A percentile compares a stretch with the other conserved stretches of the same genome.
Evolutionary conservation across 2,329 filamentous ascomycete species (phyloP).

Genomic region (Scytalidium lignicola): DNA sequence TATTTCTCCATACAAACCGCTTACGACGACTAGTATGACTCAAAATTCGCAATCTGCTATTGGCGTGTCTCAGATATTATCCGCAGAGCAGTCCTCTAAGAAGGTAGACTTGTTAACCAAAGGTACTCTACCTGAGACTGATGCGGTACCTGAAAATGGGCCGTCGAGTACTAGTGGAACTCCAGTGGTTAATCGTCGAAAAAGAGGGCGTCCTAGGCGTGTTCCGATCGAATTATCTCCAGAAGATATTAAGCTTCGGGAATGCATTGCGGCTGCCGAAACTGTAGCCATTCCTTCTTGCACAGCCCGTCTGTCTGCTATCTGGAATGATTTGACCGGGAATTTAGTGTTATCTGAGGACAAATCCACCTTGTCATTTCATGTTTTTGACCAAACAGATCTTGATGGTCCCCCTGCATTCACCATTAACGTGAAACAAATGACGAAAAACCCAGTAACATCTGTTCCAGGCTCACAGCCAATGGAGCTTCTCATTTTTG

Average conservation of each 20-base stretch:
- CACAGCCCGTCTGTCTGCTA: constrained; percentile 14
- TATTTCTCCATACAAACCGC: background rate
- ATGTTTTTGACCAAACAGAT: constrained; percentile 6
- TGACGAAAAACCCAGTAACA: constrained; percentile 19
- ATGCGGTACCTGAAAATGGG: background rate
- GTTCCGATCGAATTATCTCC: background rate
- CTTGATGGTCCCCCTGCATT: constrained; percentile 1
- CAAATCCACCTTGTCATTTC: constrained; percentile 17
- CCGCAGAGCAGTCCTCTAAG: background rate
- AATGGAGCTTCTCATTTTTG: constrained; percentile 24
- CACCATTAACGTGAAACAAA: constrained; percentile 12
- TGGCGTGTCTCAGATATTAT: background rate
- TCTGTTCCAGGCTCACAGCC: constrained; percentile 22
- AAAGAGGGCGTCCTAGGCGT: background rate
- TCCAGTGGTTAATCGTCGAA: background rate
- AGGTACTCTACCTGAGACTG: background rate
- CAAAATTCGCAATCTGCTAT: background rate
- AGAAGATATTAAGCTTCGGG: background rate
- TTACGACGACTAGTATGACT: background rate
- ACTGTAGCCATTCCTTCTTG: constrained; percentile 10
- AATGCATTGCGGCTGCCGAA: constrained; percentile 5
- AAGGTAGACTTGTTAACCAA: background rate
- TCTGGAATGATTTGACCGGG: constrained; percentile 16
- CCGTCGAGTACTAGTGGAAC: background rate
- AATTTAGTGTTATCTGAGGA: constrained; percentile 23